Percentiles rank a stretch among this genome's conserved stretches.
Conservation (phyloP, 345 rosid species). For the Erucastrum elatum region DNA sequence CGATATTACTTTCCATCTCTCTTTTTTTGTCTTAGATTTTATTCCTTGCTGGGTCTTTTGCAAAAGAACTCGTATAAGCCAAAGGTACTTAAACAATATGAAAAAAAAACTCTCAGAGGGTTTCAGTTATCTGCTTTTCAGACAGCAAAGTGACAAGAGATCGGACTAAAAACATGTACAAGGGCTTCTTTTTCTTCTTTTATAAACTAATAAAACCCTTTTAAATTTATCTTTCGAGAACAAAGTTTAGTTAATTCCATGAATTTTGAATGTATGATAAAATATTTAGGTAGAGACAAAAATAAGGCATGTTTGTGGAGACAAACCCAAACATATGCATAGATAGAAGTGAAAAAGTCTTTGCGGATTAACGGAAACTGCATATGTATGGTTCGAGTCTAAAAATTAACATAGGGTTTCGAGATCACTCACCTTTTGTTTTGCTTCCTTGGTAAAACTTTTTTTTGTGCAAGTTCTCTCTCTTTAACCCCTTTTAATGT, state of each 20-base stretch:
- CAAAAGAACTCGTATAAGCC: conserved; percentile 11
- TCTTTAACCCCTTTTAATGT: conserved; percentile 20
- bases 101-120: background rate
- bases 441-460: conserved; percentile 4
- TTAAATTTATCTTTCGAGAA: background rate
- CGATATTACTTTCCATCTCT: conserved; percentile 34
- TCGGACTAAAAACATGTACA: conserved; percentile 12
- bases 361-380: conserved; percentile 31
- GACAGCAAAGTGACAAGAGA: conserved; percentile 34
- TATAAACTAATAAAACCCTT: conserved; percentile 7
- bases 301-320: conserved; percentile 30
- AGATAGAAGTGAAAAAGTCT: conserved; percentile 23
- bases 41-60: conserved; percentile 18
- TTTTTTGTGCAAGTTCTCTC: background rate
- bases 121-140: conserved; percentile 27
- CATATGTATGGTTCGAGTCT: conserved; percentile 29
- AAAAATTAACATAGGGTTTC: conserved; percentile 40
- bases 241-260: conserved; percentile 16
- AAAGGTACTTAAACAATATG: conserved; percentile 12
- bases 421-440: conserved; percentile 36
- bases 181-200: conserved; percentile 15
- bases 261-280: conserved; percentile 16
- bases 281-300: conserved; percentile 26
- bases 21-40: conserved; percentile 3
- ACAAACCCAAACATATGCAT: conserved; percentile 39